Conservation (phyloP, 1,284 basidiomycete genomes). For the Cryptococcus sp. region DNA sequence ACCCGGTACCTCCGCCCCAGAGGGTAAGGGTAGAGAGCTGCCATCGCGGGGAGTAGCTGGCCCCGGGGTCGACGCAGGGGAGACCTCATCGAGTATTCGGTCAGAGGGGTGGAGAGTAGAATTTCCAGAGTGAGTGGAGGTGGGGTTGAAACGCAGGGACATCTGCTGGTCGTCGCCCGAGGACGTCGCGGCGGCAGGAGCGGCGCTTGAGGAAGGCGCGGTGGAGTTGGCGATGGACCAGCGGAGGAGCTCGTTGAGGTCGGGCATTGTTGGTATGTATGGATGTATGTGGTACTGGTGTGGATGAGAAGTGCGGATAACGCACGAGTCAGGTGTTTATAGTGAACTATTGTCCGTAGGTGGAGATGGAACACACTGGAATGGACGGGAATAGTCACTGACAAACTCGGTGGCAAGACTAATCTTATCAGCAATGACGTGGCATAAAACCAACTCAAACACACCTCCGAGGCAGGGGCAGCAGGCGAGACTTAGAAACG, state of each 20-base stretch:
- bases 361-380: background rate
- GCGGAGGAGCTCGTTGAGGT: constrained; percentile 35
- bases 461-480: too few species aligned
- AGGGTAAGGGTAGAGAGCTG: constrained; percentile 2
- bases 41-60: constrained; percentile 23
- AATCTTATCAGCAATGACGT: too few species aligned
- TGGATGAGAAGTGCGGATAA: background rate
- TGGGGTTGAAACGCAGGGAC: constrained; percentile 38
- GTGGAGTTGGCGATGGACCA: constrained; percentile 44
- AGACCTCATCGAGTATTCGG: constrained; percentile 21
- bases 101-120: constrained; percentile 44
- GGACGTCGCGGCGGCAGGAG: background rate
- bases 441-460: too few species aligned
- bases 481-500: too few species aligned
- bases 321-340: too few species aligned
- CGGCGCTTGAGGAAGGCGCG: background rate
- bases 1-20: background rate
- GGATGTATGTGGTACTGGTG: background rate
- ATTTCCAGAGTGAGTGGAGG: constrained; percentile 17
- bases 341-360: background rate
- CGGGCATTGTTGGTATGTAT: constrained; percentile 28
- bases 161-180: constrained; percentile 8
- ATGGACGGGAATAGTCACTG: background rate
- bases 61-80: constrained; percentile 32
- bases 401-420: background rate